Conservation (phyloP, 768 basidiomycete species). For the Gloeopeniophorella convolvens region DNA sequence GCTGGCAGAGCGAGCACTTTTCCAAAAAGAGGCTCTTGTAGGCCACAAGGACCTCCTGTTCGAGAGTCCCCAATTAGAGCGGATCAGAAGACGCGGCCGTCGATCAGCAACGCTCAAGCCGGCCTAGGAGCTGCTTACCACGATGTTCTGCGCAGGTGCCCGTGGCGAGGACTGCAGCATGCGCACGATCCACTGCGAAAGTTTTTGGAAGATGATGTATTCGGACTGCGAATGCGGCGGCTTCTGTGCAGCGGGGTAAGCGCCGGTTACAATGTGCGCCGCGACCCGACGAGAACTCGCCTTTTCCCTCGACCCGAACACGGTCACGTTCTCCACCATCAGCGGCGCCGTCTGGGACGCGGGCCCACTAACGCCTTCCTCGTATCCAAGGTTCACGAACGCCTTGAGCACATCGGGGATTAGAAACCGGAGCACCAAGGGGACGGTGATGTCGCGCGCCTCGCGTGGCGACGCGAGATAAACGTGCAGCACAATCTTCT, state of each 20-base stretch:
- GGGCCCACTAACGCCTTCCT: conserved; percentile 23
- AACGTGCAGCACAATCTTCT: conserved; percentile 40
- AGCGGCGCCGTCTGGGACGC: conserved; percentile 25
- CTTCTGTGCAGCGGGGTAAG: conserved; percentile 38
- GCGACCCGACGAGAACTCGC: conserved; percentile 29
- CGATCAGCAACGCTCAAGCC: neutral
- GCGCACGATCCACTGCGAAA: conserved; percentile 61
- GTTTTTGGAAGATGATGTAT: conserved; percentile 53
- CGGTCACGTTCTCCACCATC: conserved; percentile 56
- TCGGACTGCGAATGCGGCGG: conserved; percentile 63
- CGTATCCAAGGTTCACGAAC: conserved; percentile 43
- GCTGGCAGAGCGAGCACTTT: conserved; percentile 51
- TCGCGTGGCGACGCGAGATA: conserved; percentile 37
- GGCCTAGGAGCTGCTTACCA: too few relatives aligned
- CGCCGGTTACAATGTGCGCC: neutral
- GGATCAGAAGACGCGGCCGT: neutral
- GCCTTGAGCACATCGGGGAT: conserved; percentile 62
- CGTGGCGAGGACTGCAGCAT: conserved; percentile 50
- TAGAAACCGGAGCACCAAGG: conserved; percentile 47
- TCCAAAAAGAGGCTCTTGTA: conserved; percentile 60
- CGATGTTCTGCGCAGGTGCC: conserved; percentile 46
- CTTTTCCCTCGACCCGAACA: conserved; percentile 68
- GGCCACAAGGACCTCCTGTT: conserved; percentile 44
- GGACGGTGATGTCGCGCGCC: conserved; percentile 22
- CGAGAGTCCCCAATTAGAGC: conserved; percentile 1